Percentiles rank a stretch among this genome's conserved stretches.
Evolutionary conservation across 768 basidiomycete genomes (phyloP).

Genomic region (Dioszegia hungarica): DNA sequence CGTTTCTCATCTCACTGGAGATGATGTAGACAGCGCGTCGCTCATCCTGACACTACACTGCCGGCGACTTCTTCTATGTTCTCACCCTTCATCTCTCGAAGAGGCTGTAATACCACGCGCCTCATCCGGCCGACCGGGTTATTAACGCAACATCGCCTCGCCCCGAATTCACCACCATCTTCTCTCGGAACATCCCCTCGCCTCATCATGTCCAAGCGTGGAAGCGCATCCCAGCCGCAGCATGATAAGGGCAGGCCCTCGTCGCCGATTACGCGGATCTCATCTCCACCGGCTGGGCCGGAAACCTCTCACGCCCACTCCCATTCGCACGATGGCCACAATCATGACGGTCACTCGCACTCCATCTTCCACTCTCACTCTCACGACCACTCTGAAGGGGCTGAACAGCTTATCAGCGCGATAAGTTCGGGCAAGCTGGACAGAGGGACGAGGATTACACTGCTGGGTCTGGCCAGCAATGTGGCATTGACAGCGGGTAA

Average conservation of each 20-base stretch:
- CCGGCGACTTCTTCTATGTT: neutral
- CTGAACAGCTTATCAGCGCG: slow-evolving; percentile 44
- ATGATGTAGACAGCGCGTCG: neutral
- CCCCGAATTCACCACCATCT: no score
- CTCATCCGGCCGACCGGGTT: no score
- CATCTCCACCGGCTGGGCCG: neutral
- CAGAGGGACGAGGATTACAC: slow-evolving; percentile 44
- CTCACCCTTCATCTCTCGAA: neutral
- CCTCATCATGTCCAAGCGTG: neutral
- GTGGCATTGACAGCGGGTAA: slow-evolving; percentile 75
- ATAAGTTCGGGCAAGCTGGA: slow-evolving; percentile 33
- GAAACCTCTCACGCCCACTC: neutral
- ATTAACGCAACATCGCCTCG: no score
- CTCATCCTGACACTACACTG: no score
- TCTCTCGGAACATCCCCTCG: neutral
- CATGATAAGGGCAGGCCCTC: no score
- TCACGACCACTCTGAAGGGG: slow-evolving; percentile 46
- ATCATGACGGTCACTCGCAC: slow-evolving; percentile 20
- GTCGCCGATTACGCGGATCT: no score
- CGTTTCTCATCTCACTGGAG: no score
- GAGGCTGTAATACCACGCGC: no score
- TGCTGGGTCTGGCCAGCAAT: slow-evolving; percentile 66
- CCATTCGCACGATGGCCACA: slow-evolving; percentile 13
- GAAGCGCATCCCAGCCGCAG: no score
- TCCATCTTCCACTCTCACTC: slow-evolving; percentile 38